Percentiles rank a stretch among this genome's conserved stretches.
phyloP scores from a whole-genome alignment of 2,329 filamentous ascomycete genomes.

The Diplocarpon mali region DNA sequence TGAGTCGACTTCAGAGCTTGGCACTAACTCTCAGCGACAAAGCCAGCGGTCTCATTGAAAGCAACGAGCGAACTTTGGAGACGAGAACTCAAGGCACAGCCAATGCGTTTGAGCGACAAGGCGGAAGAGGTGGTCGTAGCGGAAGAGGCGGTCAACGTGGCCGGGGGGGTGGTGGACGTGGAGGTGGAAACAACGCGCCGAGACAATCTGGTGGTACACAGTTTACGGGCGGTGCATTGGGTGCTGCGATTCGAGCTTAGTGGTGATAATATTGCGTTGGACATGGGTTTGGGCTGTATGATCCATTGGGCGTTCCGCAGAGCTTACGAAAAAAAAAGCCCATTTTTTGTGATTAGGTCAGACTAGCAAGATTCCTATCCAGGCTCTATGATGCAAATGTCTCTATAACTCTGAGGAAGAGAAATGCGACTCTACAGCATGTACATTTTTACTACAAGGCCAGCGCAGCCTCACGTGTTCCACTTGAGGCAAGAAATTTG shows the following conservation, averaged over 20 bases:
- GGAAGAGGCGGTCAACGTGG: conserved; percentile 47
- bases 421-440: too few species aligned
- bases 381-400: conserved; percentile 3
- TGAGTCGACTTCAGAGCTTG: conserved; percentile 89
- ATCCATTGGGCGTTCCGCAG: conserved; percentile 26
- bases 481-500: too few species aligned
- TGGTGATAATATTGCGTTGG: conserved; percentile 25
- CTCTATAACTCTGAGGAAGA: neutral
- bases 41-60: conserved; percentile 89
- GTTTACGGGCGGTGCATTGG: conserved; percentile 72
- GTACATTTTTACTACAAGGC: too few species aligned
- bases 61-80: conserved; percentile 94
- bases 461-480: too few species aligned
- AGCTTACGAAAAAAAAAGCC: conserved; percentile 26
- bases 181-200: conserved; percentile 44
- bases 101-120: conserved; percentile 90
- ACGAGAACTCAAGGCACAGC: conserved; percentile 92
- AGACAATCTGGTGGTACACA: conserved; percentile 63
- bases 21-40: conserved; percentile 93
- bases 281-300: conserved; percentile 23
- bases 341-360: conserved; percentile 11
- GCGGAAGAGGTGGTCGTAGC: conserved; percentile 59
- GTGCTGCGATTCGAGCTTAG: conserved; percentile 53
- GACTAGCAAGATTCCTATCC: conserved; percentile 2
- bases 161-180: conserved; percentile 36